Conservation (phyloP, 306 rosid genomes). For the Lotus japonicus region DNA sequence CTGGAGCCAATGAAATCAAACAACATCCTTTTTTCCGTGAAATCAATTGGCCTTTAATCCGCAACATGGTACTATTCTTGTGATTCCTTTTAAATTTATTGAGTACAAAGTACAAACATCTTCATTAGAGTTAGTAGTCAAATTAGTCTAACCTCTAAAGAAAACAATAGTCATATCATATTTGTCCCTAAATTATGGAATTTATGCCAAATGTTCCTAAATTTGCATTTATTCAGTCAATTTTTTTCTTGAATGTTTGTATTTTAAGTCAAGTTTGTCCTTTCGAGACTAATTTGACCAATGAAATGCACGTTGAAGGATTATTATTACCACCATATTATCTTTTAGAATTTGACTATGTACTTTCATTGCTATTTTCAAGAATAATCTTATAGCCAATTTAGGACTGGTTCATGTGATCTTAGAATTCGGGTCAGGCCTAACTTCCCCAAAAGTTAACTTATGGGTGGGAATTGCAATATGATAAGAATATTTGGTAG, state of each 20-base stretch:
- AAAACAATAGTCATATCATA: neutral
- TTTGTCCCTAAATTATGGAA: neutral
- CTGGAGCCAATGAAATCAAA: conserved; percentile 83
- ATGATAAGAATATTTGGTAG: too few relatives aligned
- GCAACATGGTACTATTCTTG: conserved; percentile 64
- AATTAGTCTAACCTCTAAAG: neutral
- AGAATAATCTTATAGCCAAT: too few relatives aligned
- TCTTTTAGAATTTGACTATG: too few relatives aligned
- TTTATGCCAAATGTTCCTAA: neutral
- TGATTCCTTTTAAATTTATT: neutral
- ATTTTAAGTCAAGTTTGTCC: too few relatives aligned
- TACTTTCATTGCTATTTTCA: too few relatives aligned
- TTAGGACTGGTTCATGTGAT: too few relatives aligned
- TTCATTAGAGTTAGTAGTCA: neutral
- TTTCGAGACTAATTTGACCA: too few relatives aligned
- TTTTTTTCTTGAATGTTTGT: too few relatives aligned
- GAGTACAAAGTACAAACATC: conserved; percentile 7
- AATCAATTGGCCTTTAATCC: conserved; percentile 85
- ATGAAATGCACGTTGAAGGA: neutral
- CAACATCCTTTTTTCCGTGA: conserved; percentile 85
- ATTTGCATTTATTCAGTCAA: neutral
- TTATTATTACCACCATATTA: neutral
- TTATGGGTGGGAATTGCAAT: too few relatives aligned
- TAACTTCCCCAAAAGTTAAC: too few relatives aligned
- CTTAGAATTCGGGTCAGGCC: too few relatives aligned